These are phyloP conservation scores for Rhizoctonia solani DNA, from an alignment of 1,284 basidiomycete species.

Conservation along the genomic window DNA sequence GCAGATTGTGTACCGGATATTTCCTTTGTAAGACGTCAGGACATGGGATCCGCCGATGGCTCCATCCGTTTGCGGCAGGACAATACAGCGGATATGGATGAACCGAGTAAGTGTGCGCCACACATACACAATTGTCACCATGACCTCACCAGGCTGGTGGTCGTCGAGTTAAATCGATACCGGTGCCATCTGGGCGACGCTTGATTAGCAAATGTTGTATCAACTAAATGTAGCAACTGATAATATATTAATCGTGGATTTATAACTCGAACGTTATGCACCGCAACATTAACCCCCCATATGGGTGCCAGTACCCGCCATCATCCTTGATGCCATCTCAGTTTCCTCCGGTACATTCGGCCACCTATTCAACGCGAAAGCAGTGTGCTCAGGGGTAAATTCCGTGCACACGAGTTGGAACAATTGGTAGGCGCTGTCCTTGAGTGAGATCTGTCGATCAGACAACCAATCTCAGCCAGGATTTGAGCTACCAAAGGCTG, in stretches of 20 bases:
- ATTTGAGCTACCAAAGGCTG: too few relatives aligned
- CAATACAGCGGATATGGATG: too few relatives aligned
- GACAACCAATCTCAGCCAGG: too few relatives aligned
- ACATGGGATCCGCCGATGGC: background rate
- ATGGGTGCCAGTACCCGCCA: too few relatives aligned
- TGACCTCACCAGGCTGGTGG: background rate
- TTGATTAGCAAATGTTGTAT: background rate
- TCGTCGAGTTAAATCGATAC: background rate
- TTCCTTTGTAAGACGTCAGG: constrained; percentile 19
- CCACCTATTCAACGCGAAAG: background rate
- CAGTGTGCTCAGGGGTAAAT: background rate
- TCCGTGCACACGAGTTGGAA: background rate
- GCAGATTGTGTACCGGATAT: background rate
- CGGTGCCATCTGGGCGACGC: background rate
- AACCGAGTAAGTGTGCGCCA: background rate
- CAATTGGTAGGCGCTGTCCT: background rate
- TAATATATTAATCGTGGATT: too few relatives aligned
- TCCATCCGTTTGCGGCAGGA: background rate
- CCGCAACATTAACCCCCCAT: too few relatives aligned
- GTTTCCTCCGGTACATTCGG: background rate
- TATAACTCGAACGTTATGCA: too few relatives aligned
- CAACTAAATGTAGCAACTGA: background rate
- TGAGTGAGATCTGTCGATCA: background rate
- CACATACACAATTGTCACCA: background rate
- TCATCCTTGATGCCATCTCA: too few relatives aligned